These are phyloP conservation scores for Cercospora sp. DNA, from an alignment of 2,329 filamentous ascomycete species.

Conservation along the genomic window DNA sequence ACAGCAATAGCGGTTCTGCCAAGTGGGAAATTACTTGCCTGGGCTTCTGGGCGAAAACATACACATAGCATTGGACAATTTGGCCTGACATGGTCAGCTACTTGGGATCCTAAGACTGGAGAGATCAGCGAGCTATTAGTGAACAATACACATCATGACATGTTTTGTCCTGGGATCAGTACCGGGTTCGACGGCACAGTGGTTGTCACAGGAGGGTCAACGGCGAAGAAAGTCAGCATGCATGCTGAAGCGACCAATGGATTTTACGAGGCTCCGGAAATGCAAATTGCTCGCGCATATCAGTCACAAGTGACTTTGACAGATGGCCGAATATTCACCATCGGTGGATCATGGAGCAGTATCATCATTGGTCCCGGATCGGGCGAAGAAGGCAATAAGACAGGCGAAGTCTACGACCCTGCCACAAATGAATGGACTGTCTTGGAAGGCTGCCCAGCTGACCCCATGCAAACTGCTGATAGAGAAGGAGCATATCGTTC, in stretches of 20 bases:
- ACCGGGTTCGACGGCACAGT: background rate
- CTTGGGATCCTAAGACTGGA: background rate
- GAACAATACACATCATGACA: background rate
- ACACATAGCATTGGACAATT: background rate
- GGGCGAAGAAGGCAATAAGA: background rate
- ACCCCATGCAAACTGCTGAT: constrained; percentile 37
- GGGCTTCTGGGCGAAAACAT: background rate
- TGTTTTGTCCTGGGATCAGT: background rate
- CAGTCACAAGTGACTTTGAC: background rate
- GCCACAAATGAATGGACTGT: background rate
- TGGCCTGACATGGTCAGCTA: background rate
- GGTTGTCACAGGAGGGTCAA: background rate
- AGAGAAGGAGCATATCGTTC: constrained; percentile 44
- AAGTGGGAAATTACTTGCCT: background rate
- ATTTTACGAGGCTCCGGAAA: background rate
- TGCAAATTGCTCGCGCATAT: constrained; percentile 1
- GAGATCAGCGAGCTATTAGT: background rate
- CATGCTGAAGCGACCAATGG: background rate
- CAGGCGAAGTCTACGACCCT: background rate
- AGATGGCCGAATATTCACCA: background rate
- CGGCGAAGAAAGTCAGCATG: background rate
- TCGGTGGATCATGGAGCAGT: background rate
- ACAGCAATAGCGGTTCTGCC: background rate
- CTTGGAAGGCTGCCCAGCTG: background rate
- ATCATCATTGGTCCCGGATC: background rate